Percentiles rank a stretch among this genome's conserved stretches.
Evolutionary conservation across 257 asterid species (phyloP).

Genomic region (Cordia subcordata): DNA sequence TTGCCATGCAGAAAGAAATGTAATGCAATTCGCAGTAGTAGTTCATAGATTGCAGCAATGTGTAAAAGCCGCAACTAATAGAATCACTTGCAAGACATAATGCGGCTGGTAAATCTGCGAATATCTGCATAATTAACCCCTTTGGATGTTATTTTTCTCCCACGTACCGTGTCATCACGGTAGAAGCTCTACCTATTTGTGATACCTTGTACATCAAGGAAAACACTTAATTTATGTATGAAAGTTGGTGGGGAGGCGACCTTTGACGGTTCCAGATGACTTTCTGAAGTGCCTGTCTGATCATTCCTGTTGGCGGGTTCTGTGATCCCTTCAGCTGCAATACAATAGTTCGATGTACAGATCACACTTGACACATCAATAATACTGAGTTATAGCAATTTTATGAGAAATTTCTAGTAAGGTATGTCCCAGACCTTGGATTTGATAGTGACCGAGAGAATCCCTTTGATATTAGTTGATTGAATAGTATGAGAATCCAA

Average conservation of each 20-base stretch:
- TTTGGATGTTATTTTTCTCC: no score
- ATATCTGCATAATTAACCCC: no score
- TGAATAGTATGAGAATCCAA: slow-evolving; percentile 53
- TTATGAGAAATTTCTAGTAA: not conserved
- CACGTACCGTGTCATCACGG: no score
- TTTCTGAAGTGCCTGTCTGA: slow-evolving; percentile 63
- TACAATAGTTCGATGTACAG: not conserved
- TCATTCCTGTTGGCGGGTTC: slow-evolving; percentile 43
- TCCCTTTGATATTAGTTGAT: slow-evolving; percentile 60
- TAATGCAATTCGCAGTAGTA: no score
- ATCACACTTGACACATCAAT: no score
- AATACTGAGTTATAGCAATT: not conserved
- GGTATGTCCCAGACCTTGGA: slow-evolving; percentile 54
- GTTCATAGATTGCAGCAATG: no score
- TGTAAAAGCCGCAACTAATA: no score
- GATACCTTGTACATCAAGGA: no score
- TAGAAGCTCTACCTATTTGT: no score
- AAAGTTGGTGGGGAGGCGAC: not conserved
- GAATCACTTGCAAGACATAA: no score
- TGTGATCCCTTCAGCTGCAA: slow-evolving; percentile 68
- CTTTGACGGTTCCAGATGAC: slow-evolving; percentile 37
- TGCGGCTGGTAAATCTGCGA: no score
- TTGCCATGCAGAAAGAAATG: no score
- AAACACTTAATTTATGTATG: not conserved
- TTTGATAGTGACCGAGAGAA: slow-evolving; percentile 45